Evolutionary conservation across 352 stramenopile species (phyloP).

Genomic region (Aphanomyces invadans): DNA sequence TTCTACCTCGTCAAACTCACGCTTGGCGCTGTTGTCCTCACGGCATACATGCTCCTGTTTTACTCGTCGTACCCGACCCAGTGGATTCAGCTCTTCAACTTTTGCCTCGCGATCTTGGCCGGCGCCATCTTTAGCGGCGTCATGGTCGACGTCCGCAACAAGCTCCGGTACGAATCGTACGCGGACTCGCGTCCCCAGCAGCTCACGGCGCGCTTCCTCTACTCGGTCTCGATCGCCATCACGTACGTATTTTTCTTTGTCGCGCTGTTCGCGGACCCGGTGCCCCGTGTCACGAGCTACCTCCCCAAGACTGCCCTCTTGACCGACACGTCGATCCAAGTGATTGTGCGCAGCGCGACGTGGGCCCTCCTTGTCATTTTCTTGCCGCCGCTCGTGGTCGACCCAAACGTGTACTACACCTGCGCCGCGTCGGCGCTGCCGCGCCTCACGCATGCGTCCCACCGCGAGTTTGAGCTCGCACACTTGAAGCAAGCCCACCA

Average conservation of each 20-base stretch:
- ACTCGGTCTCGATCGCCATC: conserved; percentile 20
- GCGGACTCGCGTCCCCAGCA: conserved; percentile 13
- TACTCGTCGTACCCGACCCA: conserved; percentile 10
- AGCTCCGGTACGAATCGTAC: conserved; percentile 21
- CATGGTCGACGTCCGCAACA: conserved; percentile 25
- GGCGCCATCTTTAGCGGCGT: conserved; percentile 18
- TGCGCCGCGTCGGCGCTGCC: conserved; percentile 8
- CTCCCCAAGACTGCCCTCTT: conserved; percentile 11
- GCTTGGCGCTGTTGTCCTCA: conserved; percentile 9
- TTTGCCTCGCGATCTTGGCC: conserved; percentile 14
- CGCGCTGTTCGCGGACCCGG: conserved; percentile 18
- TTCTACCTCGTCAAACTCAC: conserved; percentile 22
- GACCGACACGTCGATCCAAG: conserved; percentile 18
- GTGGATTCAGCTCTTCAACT: conserved; percentile 9
- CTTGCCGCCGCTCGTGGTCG: background rate
- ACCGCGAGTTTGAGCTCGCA: conserved; percentile 21
- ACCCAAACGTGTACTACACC: conserved; percentile 15
- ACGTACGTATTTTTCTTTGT: conserved; percentile 22
- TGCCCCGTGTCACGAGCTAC: conserved; percentile 18
- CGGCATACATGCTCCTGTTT: conserved; percentile 11
- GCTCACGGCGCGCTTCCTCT: conserved; percentile 24
- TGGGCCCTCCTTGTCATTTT: conserved; percentile 20
- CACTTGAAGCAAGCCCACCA: conserved; percentile 22
- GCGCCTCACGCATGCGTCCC: background rate
- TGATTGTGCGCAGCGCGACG: conserved; percentile 9